Evolutionary conservation across 2,329 filamentous ascomycete species (phyloP).

Genomic region (Fusarium algeriense): DNA sequence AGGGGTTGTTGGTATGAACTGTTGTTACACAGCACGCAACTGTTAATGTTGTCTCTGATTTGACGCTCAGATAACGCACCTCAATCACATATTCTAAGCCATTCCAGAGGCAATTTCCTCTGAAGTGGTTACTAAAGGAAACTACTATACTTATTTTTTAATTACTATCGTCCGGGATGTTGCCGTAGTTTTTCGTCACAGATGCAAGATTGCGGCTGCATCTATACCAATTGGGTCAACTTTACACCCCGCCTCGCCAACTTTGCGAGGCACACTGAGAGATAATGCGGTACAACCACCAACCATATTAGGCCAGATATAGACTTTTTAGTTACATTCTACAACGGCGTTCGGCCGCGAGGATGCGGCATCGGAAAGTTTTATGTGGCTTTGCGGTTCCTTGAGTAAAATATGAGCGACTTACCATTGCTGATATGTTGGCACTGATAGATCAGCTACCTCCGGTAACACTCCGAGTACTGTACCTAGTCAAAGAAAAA

Average conservation of each 20-base stretch:
- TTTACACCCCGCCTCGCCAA: constrained; percentile 26
- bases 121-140: constrained; percentile 1
- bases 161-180: constrained; percentile 4
- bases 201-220: constrained; percentile 32
- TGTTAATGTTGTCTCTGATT: background rate
- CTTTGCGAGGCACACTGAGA: constrained; percentile 13
- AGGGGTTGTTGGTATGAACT: constrained; percentile 8
- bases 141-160: background rate
- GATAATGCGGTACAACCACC: constrained; percentile 36
- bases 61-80: constrained; percentile 5
- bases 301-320: constrained; percentile 11
- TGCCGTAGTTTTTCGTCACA: background rate
- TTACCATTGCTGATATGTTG: background rate
- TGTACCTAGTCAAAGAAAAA: constrained; percentile 12
- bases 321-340: constrained; percentile 23
- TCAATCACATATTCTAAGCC: background rate
- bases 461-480: constrained; percentile 23
- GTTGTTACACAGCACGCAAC: constrained; percentile 22
- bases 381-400: constrained; percentile 16
- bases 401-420: constrained; percentile 20
- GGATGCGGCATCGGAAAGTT: constrained; percentile 39
- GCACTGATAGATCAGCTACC: constrained; percentile 13
- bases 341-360: constrained; percentile 13
- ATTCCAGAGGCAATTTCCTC: constrained; percentile 8
- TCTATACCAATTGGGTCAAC: constrained; percentile 31